Conservation (phyloP, 495 filamentous ascomycete genomes). For the Diplogelasinospora grovesii region DNA sequence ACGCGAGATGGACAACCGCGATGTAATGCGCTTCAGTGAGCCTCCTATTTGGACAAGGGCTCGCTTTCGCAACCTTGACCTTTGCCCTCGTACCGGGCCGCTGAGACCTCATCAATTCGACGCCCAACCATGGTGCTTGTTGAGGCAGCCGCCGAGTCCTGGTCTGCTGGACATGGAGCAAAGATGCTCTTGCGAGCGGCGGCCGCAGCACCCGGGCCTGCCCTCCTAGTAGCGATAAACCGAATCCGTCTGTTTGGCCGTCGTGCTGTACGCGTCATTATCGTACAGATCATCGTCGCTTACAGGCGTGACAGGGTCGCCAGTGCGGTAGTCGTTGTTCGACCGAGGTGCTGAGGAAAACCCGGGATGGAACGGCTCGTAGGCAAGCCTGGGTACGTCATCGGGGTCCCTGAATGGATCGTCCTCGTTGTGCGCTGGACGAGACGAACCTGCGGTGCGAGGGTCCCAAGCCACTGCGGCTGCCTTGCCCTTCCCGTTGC, state of each 20-base stretch:
- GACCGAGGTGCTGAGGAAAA: constrained; percentile 20
- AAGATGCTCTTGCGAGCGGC: no score
- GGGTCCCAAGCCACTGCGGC: constrained; percentile 18
- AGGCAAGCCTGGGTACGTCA: constrained; percentile 21
- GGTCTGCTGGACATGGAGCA: no score
- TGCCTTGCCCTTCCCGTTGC: constrained; percentile 41
- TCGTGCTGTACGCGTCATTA: constrained; percentile 15
- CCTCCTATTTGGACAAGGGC: no score
- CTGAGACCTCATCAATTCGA: no score
- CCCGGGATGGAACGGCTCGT: constrained; percentile 49
- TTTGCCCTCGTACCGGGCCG: no score
- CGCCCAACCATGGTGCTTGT: no score
- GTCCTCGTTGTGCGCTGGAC: constrained; percentile 31
- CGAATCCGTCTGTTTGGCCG: constrained; percentile 25
- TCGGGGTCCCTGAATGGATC: constrained; percentile 43
- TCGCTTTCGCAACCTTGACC: no score
- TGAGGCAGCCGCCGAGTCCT: no score
- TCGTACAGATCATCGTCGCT: constrained; percentile 17
- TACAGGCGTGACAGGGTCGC: constrained; percentile 18
- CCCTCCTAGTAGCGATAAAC: constrained; percentile 31
- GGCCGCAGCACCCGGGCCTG: no score
- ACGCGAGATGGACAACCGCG: no score
- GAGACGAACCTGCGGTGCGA: constrained; percentile 23
- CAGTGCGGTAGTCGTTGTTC: constrained; percentile 6
- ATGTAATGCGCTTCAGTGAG: no score